Base-by-base conservation (phyloP, 352 stramenopile species). In the Globisporangium mamillatum region DNA sequence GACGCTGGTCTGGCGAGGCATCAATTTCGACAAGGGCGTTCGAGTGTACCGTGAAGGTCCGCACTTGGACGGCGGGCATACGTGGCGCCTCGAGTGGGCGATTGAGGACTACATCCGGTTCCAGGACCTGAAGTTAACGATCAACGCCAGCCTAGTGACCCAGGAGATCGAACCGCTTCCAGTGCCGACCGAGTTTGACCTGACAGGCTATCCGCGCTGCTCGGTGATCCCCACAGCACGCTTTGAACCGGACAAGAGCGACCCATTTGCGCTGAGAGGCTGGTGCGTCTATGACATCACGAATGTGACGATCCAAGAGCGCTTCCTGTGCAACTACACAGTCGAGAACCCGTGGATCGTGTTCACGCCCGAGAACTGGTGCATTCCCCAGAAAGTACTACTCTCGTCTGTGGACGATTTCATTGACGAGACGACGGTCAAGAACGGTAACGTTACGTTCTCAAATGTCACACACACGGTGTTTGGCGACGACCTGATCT, bases 251-350 rank as follows among this genome's bases (percentile, higher is more conserved):
- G 82, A 92, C 25, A 20, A 14, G 12, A 86, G 70, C 1, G 84
- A 92, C 38, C 60, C 75, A 1, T 84, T 91, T 44, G 73, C 72
- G 0, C 63, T 91, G 6, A 80, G 82, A 1, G 86, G 86, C 4
- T 68, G 60, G 29, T 94, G 84, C 41, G 80, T 89, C 3, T 94
- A 94, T 46, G 82, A 84, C 52, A 71, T 94, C 34, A 77, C 75
- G 0, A 89, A 84, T 22, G 76, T 77, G 18, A 85, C 85, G 1
- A 74, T 71, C 12, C 84, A 92, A n/a, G 84, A 94, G 55, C 78
- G 84, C 1, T 91, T 87, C 27, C 67, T 94, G 6, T 94, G 86
- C 63, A 94, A 94, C 57, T 89, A 81, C 55, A 94, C 86, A 0
- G 77, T 94, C 1, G 46, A 76, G 36, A 88, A 86, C 36, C 86